Conservation (phyloP, 306 rosid species). For the Quercus berberidifolia region DNA sequence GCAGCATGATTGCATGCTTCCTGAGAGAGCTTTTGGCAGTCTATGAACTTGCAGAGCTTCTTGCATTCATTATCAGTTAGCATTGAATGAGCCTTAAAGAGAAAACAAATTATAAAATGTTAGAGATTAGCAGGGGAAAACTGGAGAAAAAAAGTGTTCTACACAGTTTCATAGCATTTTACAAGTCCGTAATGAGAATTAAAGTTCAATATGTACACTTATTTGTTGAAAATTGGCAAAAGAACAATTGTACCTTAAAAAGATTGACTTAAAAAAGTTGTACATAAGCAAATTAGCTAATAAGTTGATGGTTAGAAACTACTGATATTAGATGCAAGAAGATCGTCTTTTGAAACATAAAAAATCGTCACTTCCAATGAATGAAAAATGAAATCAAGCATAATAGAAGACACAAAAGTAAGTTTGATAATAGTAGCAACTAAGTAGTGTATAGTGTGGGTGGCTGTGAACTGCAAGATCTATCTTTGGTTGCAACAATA, state of each 20-base stretch:
- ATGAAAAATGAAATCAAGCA: too few relatives aligned
- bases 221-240: background rate
- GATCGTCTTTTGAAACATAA: background rate
- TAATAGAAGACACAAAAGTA: too few relatives aligned
- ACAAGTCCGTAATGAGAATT: background rate
- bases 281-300: too few relatives aligned
- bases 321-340: background rate
- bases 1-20: constrained; percentile 95
- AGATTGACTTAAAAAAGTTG: too few relatives aligned
- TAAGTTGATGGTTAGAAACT: background rate
- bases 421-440: too few relatives aligned
- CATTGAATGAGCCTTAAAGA: constrained; percentile 59
- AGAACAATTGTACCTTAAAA: too few relatives aligned
- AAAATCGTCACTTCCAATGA: too few relatives aligned
- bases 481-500: background rate
- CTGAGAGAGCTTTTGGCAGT: constrained; percentile 83
- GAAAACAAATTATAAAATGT: background rate
- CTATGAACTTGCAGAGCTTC: constrained; percentile 72
- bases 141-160: background rate
- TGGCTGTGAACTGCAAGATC: background rate
- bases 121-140: background rate
- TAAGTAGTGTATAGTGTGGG: background rate
- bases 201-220: background rate
- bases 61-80: constrained; percentile 72
- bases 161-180: background rate